Evolutionary conservation across 2,329 filamentous ascomycete species (phyloP), one percentile per base, ranked within the genome.

Genomic region (Alternaria brassicae): DNA sequence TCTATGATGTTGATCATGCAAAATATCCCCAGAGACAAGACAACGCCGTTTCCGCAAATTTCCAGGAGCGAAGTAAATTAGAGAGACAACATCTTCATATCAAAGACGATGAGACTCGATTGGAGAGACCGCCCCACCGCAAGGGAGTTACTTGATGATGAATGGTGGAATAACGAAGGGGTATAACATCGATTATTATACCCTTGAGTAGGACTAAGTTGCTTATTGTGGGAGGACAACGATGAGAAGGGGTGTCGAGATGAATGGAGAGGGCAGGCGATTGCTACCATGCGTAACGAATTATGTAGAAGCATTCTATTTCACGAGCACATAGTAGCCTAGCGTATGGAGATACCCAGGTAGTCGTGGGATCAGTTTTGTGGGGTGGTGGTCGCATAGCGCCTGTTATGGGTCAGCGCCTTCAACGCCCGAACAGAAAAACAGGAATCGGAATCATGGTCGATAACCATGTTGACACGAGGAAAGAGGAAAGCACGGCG

Each of bases 51-150:
- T 56, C 39, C 36, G 2, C 23, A 41, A 17, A 60, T 34, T 1
- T 64, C 55, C 1, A 47, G 65, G 41, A 61, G 53, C 0, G 66
- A 71, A 58, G 41, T 68, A 19, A 57, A 9, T 17, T 19, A 54
- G 37, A 60, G 50, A 39, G 69, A 70, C 36, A 71, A 64, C 7
- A 37, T 54, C 3, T 81, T 81, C 62, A 58, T 81, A n/a, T 47
- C 66, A 2, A 81, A 73, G 63, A 78, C 81, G 19, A 81, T 82
- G 79, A 81, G 76, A 60, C 69, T 82, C 6, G 79, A 82, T 59
- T 78, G 75, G 41, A 73, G 79, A 56, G 79, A 81, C 58, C 69
- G 79, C 30, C 80, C 78, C 7, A 76, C 76, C 6, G 79, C 77
- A 28, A 70, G 68, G 54, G 71, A 79, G 45, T 62, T 81, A 28